Conservation (phyloP, 202 grass and related monocot genomes). For the Panicum virgatum region DNA sequence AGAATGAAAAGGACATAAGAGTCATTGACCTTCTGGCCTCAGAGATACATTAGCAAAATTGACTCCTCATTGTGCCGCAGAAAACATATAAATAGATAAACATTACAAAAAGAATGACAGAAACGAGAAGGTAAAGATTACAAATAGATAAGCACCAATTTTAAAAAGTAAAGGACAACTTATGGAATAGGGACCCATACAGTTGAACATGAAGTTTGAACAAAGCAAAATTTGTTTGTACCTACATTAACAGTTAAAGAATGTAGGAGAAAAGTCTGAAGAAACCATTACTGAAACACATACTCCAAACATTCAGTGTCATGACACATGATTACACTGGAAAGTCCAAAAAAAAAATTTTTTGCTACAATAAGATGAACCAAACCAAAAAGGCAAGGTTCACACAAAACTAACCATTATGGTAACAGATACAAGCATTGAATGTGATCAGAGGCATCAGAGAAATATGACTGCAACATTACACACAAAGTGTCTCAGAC, state of each 20-base stretch:
- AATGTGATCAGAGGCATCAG: constrained; percentile 46
- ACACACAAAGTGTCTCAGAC: constrained; percentile 72
- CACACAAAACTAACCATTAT: not conserved
- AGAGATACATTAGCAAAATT: constrained; percentile 41
- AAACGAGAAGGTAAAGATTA: not conserved
- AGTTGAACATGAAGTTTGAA: not conserved
- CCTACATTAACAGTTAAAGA: not conserved
- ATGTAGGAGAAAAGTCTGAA: not conserved
- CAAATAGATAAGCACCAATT: not conserved
- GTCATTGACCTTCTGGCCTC: constrained; percentile 43
- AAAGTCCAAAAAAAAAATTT: not conserved
- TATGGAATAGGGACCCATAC: not conserved
- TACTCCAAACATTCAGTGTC: not conserved
- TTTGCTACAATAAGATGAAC: not conserved
- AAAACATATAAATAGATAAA: not conserved
- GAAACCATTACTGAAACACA: not conserved
- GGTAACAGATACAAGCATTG: not conserved
- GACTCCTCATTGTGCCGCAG: constrained; percentile 39
- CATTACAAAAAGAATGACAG: not conserved
- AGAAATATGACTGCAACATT: constrained; percentile 59
- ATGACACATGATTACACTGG: not conserved
- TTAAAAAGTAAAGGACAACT: not conserved
- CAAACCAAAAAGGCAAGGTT: not conserved
- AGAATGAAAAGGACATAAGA: constrained; percentile 72
- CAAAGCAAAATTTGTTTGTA: not conserved